A percentile compares a stretch with the other conserved stretches of the same genome.
phyloP scores from a whole-genome alignment of 2,329 filamentous ascomycete species.

The Zasmidium angulare region DNA sequence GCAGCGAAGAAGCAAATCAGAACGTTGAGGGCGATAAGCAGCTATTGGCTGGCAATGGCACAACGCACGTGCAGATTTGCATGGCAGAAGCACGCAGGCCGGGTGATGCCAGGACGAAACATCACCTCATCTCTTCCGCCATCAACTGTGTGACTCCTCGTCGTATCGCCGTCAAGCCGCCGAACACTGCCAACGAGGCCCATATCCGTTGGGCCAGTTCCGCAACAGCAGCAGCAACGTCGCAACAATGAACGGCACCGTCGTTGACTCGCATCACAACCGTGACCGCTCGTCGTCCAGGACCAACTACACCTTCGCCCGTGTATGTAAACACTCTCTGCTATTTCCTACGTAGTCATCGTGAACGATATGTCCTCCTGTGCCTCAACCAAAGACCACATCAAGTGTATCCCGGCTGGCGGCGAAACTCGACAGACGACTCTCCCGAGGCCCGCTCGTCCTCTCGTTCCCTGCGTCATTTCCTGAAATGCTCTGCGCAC shows the following conservation, averaged over 20 bases:
- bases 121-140: neutral
- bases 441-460: neutral
- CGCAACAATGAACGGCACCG: neutral
- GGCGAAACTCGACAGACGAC: neutral
- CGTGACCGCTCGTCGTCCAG: constrained; percentile 1
- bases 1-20: neutral
- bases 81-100: neutral
- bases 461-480: neutral
- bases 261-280: neutral
- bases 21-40: neutral
- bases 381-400: neutral
- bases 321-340: neutral
- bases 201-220: no score
- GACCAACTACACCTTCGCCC: neutral
- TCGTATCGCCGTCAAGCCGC: neutral
- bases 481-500: neutral
- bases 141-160: neutral
- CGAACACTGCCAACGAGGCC: neutral
- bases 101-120: constrained; percentile 1
- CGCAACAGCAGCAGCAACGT: neutral
- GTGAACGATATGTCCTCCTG: neutral
- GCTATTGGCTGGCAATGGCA: neutral
- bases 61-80: neutral
- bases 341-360: neutral
- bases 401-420: neutral